Evolutionary conservation across 148 eudicot species (phyloP), one percentile per base, ranked within the genome.

Genomic region (Vaccinium darrowii): DNA sequence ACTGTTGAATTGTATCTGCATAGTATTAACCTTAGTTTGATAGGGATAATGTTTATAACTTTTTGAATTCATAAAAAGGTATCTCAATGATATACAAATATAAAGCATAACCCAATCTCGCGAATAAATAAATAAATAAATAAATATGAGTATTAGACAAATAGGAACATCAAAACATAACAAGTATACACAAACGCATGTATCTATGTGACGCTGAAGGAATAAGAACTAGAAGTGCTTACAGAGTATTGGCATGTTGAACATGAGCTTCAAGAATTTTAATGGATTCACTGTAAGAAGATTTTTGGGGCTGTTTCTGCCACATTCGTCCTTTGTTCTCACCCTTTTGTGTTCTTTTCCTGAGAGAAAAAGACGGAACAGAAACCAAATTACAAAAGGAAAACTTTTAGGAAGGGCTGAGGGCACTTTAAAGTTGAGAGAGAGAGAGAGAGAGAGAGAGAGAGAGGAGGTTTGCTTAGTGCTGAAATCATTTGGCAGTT

Each of bases 191-290:
- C 51, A 43, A 14, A 52, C 52, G 69, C 15, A 79, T 16, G 27
- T 72, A 8, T 47, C 73, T 47, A 62, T 54, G 33, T 58, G 21
- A 2, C 7, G 53, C 23, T 33, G 49, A 33, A 62, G 58, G 63
- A 27, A 33, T 25, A 87, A 79, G 7, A 33, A 30, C n/a, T 16
- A 72, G n/a, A 65, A 65, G 23, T 30, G 76, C 91, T 91, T 92
- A 94, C 98, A 95, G 84, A 71, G 60, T 88, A 88, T 95, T 95
- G 88, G 98, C 98, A 94, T 95, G 96, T 21, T 92, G 98, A 53
- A 95, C 90, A 91, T 95, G 93, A 93, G 96, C 95, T 91, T 94
- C 98, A 88, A 94, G 94, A 85, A 93, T 84, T 86, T 94, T 89
- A 80, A 94, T 86, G 47, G 98, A 95, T 81, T 94, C 98, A 86